These are phyloP conservation scores for Ogataea wickerhamii DNA, from an alignment of 805 yeast genomes.

Conservation along the genomic window DNA sequence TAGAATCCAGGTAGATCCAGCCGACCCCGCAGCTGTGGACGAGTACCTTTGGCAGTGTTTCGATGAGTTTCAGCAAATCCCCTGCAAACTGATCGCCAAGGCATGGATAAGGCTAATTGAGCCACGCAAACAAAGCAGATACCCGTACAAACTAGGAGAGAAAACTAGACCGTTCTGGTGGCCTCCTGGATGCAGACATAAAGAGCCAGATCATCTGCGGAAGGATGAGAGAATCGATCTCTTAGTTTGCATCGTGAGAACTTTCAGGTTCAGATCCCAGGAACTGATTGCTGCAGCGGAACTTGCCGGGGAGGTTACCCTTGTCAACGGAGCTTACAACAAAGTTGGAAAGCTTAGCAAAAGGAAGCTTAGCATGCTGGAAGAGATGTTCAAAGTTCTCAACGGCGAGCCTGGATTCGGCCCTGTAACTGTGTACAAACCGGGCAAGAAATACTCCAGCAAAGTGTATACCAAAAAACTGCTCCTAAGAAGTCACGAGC, in stretches of 20 bases:
- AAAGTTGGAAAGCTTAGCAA: conserved; percentile 19
- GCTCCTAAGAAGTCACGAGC: conserved; percentile 8
- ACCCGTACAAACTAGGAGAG: conserved; percentile 58
- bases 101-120: conserved; percentile 64
- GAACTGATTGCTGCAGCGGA: conserved; percentile 25
- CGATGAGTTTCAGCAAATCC: conserved; percentile 43
- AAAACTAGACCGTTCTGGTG: conserved; percentile 63
- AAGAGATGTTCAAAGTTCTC: conserved; percentile 26
- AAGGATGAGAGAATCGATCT: conserved; percentile 54
- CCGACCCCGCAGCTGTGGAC: conserved; percentile 19
- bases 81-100: conserved; percentile 62
- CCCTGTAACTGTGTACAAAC: conserved; percentile 24
- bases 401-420: conserved; percentile 10
- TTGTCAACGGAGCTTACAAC: conserved; percentile 12
- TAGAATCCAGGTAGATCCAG: conserved; percentile 16
- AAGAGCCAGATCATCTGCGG: conserved; percentile 70
- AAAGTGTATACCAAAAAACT: conserved; percentile 20
- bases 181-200: conserved; percentile 58
- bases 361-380: conserved; percentile 21
- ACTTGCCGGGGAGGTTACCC: conserved; percentile 21
- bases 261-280: conserved; percentile 19
- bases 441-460: conserved; percentile 31
- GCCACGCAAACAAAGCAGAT: conserved; percentile 60
- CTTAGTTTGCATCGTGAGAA: conserved; percentile 38
- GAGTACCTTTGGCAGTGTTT: conserved; percentile 30